These are phyloP conservation scores for Podospora sp. DNA, from an alignment of 495 filamentous ascomycete species.

Conservation along the genomic window DNA sequence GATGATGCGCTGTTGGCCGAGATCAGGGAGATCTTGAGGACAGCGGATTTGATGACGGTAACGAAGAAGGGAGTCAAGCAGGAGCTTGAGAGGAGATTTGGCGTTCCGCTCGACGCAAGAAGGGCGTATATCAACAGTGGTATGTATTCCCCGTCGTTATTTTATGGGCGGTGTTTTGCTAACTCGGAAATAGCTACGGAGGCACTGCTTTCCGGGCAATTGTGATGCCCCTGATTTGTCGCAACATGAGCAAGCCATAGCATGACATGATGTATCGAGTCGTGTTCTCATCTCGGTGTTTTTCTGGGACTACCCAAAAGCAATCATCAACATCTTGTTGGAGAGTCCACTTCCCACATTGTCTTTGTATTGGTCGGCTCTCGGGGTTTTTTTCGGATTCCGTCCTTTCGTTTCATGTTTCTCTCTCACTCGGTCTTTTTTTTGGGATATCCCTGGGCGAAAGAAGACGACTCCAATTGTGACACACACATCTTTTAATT, in stretches of 20 bases:
- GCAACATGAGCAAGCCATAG: neutral
- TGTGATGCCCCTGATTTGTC: constrained; percentile 29
- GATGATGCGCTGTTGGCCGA: constrained; percentile 92
- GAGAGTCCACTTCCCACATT: too few species aligned
- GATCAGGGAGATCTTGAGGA: constrained; percentile 88
- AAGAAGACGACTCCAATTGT: neutral
- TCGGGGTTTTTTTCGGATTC: neutral
- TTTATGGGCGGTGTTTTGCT: constrained; percentile 1
- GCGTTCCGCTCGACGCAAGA: constrained; percentile 74
- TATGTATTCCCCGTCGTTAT: constrained; percentile 51
- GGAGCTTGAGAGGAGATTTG: constrained; percentile 89
- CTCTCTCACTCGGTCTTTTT: too few species aligned
- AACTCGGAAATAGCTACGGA: constrained; percentile 46
- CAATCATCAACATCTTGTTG: neutral
- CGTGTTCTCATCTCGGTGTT: neutral
- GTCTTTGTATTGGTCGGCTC: neutral
- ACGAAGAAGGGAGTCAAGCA: constrained; percentile 98
- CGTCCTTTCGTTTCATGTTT: neutral
- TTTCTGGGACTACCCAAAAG: neutral
- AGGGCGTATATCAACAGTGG: constrained; percentile 92
- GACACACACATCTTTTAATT: neutral
- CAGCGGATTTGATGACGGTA: constrained; percentile 92
- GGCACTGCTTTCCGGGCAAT: constrained; percentile 50
- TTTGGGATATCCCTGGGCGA: neutral
- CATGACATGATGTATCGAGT: neutral